A percentile compares a stretch with the other conserved stretches of the same genome.
phyloP scores from a whole-genome alignment of 2,329 filamentous ascomycete species.

The Triangularia verruculosa region DNA sequence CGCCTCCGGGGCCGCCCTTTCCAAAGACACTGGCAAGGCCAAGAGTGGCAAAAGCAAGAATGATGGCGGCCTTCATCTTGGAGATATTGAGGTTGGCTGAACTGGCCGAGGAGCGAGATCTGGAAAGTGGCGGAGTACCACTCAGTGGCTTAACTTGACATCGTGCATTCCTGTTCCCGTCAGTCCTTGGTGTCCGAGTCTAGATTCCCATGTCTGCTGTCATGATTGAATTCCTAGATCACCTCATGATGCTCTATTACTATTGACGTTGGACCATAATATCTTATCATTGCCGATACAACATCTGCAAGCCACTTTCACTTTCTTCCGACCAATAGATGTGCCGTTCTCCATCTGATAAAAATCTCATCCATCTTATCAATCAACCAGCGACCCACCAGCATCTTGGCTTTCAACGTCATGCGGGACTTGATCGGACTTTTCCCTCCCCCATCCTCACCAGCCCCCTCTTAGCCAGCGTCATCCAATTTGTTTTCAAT shows the following conservation, averaged over 20 bases:
- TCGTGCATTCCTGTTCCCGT: background rate
- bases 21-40: slow-evolving; percentile 4
- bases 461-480: background rate
- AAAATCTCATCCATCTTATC: background rate
- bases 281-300: too few relatives aligned
- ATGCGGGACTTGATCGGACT: background rate
- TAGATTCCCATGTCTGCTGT: background rate
- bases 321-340: background rate
- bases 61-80: background rate
- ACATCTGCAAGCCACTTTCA: too few relatives aligned
- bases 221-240: too few relatives aligned
- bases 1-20: slow-evolving; percentile 3
- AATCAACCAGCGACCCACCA: background rate
- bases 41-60: slow-evolving; percentile 1
- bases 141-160: background rate
- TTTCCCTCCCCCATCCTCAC: background rate
- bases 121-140: background rate
- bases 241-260: too few relatives aligned
- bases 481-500: too few relatives aligned
- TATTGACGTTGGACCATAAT: too few relatives aligned
- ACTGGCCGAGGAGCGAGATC: background rate
- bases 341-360: background rate
- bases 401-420: background rate
- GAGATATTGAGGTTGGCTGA: background rate
- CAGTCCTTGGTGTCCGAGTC: background rate